Conservation (phyloP, 176 grass and related monocot species). For the Miscanthus lutarioriparius region DNA sequence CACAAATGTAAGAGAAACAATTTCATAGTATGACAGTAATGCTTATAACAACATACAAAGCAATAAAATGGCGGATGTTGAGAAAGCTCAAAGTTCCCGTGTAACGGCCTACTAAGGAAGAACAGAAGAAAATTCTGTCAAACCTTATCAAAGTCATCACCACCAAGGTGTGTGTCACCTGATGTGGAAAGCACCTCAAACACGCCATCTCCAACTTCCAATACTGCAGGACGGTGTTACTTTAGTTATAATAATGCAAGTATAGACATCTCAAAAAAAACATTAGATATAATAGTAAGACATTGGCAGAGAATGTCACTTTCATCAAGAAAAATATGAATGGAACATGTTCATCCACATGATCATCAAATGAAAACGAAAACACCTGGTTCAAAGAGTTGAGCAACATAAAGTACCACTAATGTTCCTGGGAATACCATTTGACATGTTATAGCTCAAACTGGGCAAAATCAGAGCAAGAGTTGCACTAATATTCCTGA, state of each 20-base stretch:
- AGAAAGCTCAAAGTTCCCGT: not conserved
- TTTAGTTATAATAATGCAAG: conserved; percentile 9
- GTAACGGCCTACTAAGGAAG: not conserved
- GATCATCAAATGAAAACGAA: not conserved
- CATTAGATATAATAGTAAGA: not conserved
- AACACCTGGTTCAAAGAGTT: not conserved
- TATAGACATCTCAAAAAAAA: not conserved
- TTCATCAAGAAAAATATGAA: not conserved
- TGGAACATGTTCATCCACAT: not conserved
- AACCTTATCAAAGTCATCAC: conserved; percentile 71
- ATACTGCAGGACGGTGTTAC: conserved; percentile 35
- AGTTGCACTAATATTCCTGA: not conserved
- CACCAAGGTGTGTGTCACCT: conserved; percentile 70
- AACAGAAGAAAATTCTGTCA: not conserved
- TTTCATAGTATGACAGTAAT: not conserved
- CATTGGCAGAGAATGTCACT: not conserved
- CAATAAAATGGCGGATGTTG: not conserved
- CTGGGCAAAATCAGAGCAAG: not conserved
- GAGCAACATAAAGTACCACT: not conserved
- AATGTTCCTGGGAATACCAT: not conserved
- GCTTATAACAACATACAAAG: not conserved
- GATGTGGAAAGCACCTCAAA: conserved; percentile 75
- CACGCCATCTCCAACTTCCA: conserved; percentile 70
- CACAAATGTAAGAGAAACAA: not conserved
- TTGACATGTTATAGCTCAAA: not conserved